Conservation (phyloP, 2,329 filamentous ascomycete species). For the Arthroderma sp. region DNA sequence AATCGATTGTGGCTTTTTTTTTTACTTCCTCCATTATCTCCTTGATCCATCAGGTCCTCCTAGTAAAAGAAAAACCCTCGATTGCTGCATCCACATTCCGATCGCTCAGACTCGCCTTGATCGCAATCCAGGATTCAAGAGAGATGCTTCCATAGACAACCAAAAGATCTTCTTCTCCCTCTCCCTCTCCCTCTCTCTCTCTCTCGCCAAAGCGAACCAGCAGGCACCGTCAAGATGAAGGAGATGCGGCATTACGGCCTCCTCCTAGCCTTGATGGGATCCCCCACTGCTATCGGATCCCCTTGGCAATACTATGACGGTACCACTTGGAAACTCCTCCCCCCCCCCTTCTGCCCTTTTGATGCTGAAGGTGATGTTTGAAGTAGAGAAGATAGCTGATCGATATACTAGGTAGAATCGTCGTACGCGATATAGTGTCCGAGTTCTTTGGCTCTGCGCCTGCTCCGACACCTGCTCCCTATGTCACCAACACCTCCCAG, state of each 20-base stretch:
- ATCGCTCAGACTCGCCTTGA: not conserved
- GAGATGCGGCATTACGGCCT: not conserved
- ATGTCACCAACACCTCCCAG: not conserved
- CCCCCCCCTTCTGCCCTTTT: not conserved
- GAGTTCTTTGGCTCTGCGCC: not conserved
- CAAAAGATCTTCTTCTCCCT: no score
- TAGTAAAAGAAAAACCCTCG: no score
- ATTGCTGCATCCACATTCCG: not conserved
- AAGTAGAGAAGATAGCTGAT: not conserved
- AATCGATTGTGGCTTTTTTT: not conserved
- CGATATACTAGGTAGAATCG: not conserved
- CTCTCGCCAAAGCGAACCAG: no score
- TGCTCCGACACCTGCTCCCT: not conserved
- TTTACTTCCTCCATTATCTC: not conserved
- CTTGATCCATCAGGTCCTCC: no score
- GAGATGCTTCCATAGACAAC: not conserved
- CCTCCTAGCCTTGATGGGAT: not conserved
- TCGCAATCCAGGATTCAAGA: not conserved
- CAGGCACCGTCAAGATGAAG: not conserved
- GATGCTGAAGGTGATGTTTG: not conserved
- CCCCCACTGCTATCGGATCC: not conserved
- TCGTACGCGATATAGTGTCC: not conserved
- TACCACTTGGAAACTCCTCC: no score
- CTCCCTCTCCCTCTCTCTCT: no score
- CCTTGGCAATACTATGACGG: not conserved